Evolutionary conservation across 441 rosid genomes (phyloP), one percentile per base, ranked within the genome.

Genomic region (Erodium chrysanthum): DNA sequence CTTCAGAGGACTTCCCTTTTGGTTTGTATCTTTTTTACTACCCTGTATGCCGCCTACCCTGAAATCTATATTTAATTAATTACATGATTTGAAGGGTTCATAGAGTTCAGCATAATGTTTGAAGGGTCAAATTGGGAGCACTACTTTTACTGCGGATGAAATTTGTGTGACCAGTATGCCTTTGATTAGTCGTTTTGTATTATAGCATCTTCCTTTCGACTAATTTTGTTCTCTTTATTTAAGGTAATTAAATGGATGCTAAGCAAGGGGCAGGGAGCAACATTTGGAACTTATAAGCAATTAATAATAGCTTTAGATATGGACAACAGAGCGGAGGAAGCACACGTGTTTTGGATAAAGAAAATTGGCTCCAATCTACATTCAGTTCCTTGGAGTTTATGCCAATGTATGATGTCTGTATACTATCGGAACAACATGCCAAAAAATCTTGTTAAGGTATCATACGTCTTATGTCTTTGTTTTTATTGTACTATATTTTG

Each of bases 231-330:
- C 66, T 29, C 18, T 17, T 48, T 7, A 9, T 62, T 66, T 66
- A 52, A 59, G 97, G 96, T 93, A 62, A 88, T 94, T 64, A 91
- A 91, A 76, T 94, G 98, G 98, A 88, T 94, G 84, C 84, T 94
- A 69, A 94, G 98, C 87, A 94, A 91, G 79, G 97, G 97, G 64
- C 96, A 91, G 75, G 97, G 94, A 76, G 83, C 81, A 70, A 94
- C 98, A 59, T 81, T 85, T 84, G 97, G 96, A 73, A 88, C 90
- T 0, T 89, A 85, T 76, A 75, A 74, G 64, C 92, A 91, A 79
- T 80, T 94, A 66, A 72, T 91, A 70, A 83, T 78, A 61, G 97
- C 98, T 61, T 82, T 93, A 56, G 98, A 91, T 73, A 88, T 76
- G 92, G 98, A 93, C 76, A 82, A 86, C 60, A 79, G 98, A 74